Percentiles rank a stretch among this genome's conserved stretches.
These are phyloP conservation scores for Chaetothyriales sp. DNA, from an alignment of 2,329 filamentous ascomycete species.

Conservation along the genomic window DNA sequence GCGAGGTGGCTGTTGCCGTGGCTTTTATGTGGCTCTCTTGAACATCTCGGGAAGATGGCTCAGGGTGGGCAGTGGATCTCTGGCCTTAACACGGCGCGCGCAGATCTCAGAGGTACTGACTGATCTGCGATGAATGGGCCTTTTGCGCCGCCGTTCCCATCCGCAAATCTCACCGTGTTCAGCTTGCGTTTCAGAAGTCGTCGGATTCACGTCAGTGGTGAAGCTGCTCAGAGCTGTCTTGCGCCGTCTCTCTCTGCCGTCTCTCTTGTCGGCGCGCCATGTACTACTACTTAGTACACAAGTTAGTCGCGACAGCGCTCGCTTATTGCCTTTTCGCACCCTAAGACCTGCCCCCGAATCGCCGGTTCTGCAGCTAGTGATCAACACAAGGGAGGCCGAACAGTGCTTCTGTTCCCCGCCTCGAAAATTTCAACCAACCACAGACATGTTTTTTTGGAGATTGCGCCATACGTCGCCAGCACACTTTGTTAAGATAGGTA, in stretches of 20 bases:
- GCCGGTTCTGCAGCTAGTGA: not conserved
- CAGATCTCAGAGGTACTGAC: not conserved
- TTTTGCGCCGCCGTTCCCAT: not conserved
- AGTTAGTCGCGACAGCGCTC: not conserved
- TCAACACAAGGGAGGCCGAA: not conserved
- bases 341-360: not conserved
- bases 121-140: not conserved
- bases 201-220: not conserved
- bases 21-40: not conserved
- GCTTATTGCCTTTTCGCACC: not conserved
- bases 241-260: not conserved
- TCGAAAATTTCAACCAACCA: not conserved
- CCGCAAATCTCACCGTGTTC: not conserved
- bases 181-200: not conserved
- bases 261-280: not conserved
- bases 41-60: not conserved
- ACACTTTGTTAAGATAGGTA: not conserved
- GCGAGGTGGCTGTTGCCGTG: not conserved
- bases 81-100: not conserved
- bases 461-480: not conserved
- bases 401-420: not conserved
- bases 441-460: slow-evolving; percentile 1
- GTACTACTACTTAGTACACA: not conserved
- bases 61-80: not conserved
- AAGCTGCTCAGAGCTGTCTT: not conserved